phyloP scores from a whole-genome alignment of 1,139 yeast genomes.

The Yamadazyma atlantica region DNA sequence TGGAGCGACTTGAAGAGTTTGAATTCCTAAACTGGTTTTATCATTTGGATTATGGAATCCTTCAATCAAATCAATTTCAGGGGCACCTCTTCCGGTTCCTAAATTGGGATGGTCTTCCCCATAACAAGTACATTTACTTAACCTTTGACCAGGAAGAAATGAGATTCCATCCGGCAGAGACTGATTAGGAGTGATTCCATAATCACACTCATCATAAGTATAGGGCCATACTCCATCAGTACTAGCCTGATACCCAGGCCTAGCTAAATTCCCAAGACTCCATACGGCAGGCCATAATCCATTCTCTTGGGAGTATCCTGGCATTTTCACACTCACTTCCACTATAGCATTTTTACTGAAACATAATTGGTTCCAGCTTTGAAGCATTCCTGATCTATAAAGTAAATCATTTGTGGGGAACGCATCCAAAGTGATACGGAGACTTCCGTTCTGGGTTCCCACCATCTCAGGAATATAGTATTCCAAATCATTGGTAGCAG shows the following conservation, averaged over 20 bases:
- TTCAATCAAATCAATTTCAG: constrained; percentile 34
- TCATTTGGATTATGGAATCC: constrained; percentile 23
- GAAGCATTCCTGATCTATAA: constrained; percentile 31
- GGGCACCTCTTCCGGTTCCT: constrained; percentile 33
- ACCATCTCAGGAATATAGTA: constrained; percentile 32
- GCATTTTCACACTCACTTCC: constrained; percentile 26
- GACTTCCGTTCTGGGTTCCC: constrained; percentile 25
- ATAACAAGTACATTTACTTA: constrained; percentile 24
- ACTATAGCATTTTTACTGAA: constrained; percentile 26
- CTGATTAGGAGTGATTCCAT: constrained; percentile 31
- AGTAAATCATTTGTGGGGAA: constrained; percentile 23
- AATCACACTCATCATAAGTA: constrained; percentile 31
- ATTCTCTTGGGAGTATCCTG: constrained; percentile 22
- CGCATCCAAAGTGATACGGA: constrained; percentile 23
- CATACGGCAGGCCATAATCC: constrained; percentile 37
- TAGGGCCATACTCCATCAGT: constrained; percentile 38
- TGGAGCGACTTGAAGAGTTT: constrained; percentile 34
- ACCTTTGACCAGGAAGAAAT: constrained; percentile 29
- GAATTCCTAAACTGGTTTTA: constrained; percentile 23
- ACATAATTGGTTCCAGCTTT: constrained; percentile 33
- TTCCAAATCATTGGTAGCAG: constrained; percentile 31
- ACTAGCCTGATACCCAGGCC: constrained; percentile 31
- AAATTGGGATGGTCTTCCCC: constrained; percentile 32
- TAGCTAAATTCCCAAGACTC: constrained; percentile 32
- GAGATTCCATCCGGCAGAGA: constrained; percentile 31